Evolutionary conservation across 2,329 filamentous ascomycete species (phyloP).

Genomic region (Pseudogymnoascus sp.): DNA sequence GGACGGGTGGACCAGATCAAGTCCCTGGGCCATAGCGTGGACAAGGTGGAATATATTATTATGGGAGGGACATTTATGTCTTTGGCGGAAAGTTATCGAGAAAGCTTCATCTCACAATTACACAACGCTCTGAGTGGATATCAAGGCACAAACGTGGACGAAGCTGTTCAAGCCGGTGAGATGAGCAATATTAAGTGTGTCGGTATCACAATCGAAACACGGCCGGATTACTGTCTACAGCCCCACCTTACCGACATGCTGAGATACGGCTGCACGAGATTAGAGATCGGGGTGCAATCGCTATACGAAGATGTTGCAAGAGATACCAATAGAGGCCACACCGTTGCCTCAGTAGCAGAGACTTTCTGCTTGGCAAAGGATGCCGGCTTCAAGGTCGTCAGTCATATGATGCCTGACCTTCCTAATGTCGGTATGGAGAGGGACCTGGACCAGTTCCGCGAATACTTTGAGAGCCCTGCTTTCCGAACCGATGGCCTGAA

Average conservation of each 20-base stretch:
- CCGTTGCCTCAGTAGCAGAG: conserved; percentile 88
- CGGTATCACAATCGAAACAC: conserved; percentile 95
- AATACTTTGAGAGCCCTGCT: conserved; percentile 94
- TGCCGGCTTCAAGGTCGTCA: conserved; percentile 96
- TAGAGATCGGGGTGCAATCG: conserved; percentile 93
- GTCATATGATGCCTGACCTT: conserved; percentile 98
- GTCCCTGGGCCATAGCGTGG: conserved; percentile 88
- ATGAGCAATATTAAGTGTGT: conserved; percentile 98
- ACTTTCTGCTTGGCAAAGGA: conserved; percentile 98
- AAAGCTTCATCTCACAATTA: conserved; percentile 89
- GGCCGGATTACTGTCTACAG: conserved; percentile 93
- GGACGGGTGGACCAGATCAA: conserved; percentile 96
- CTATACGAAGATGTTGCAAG: conserved; percentile 97
- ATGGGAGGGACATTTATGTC: conserved; percentile 99
- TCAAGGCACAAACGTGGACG: conserved; percentile 87
- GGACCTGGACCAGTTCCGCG: conserved; percentile 90
- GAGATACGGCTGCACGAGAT: conserved; percentile 89
- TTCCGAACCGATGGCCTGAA: conserved; percentile 96
- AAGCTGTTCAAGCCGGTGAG: conserved; percentile 87
- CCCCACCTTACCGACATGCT: conserved; percentile 95
- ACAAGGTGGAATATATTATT: conserved; percentile 99
- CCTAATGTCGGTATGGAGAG: conserved; percentile 98
- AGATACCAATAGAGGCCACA: conserved; percentile 95
- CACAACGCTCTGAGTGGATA: conserved; percentile 97
- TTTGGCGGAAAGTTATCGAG: conserved; percentile 75